These are phyloP conservation scores for Lactarius sp. DNA, from an alignment of 768 basidiomycete genomes.

Conservation along the genomic window DNA sequence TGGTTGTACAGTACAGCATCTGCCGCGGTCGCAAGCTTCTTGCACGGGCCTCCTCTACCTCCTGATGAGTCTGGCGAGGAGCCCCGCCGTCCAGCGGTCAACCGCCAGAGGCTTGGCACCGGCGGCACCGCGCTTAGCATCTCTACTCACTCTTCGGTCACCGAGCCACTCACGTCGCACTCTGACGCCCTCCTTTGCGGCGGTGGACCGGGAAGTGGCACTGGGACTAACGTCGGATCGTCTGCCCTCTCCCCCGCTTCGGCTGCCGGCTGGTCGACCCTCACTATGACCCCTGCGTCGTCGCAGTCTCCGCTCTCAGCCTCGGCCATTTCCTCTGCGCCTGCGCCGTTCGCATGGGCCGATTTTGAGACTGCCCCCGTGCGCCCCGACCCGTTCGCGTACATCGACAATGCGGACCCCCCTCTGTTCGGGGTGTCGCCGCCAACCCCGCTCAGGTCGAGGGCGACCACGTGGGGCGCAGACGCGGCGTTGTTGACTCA, in stretches of 20 bases:
- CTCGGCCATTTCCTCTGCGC: background rate
- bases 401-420: conserved; percentile 19
- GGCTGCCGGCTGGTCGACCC: conserved; percentile 17
- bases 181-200: background rate
- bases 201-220: background rate
- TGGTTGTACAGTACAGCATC: conserved; percentile 52
- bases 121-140: background rate
- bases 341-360: background rate
- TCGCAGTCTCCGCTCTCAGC: background rate
- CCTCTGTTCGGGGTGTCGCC: conserved; percentile 1
- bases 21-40: conserved; percentile 45
- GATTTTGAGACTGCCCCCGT: conserved; percentile 5
- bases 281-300: conserved; percentile 19
- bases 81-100: conserved; percentile 29
- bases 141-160: background rate
- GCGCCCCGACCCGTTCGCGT: conserved; percentile 29
- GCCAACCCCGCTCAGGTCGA: conserved; percentile 4
- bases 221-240: background rate
- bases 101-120: conserved; percentile 25
- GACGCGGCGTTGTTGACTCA: conserved; percentile 16
- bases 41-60: conserved; percentile 38
- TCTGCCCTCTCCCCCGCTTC: background rate
- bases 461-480: conserved; percentile 1
- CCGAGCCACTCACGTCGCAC: background rate
- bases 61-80: conserved; percentile 28